Evolutionary conservation across 108 stramenopile genomes (phyloP).

Genomic region (Pseudonitzschia pungens): DNA sequence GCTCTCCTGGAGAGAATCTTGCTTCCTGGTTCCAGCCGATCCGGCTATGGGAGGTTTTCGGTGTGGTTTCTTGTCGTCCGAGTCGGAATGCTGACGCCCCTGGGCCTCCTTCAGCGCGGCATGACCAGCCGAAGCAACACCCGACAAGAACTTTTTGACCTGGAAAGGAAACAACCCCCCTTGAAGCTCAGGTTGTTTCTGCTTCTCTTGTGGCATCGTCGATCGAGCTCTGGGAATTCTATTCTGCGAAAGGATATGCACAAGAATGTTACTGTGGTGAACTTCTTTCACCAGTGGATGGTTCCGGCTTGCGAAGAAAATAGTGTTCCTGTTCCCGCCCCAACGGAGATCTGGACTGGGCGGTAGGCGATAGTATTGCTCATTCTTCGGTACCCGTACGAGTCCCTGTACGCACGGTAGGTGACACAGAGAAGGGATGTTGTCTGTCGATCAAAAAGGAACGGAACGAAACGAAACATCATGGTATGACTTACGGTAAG

Average conservation of each 20-base stretch:
- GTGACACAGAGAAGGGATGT: too few species aligned
- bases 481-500: neutral
- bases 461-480: neutral
- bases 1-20: neutral
- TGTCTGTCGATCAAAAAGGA: neutral
- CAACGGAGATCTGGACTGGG: too few species aligned
- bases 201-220: conserved; percentile 14
- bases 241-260: too few species aligned
- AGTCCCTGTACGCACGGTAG: too few species aligned
- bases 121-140: conserved; percentile 14
- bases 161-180: conserved; percentile 2
- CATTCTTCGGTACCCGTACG: too few species aligned
- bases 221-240: too few species aligned
- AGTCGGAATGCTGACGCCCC: neutral
- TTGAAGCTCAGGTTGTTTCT: conserved; percentile 1
- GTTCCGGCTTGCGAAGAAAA: too few species aligned
- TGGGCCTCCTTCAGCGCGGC: conserved; percentile 9
- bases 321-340: too few species aligned
- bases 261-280: too few species aligned
- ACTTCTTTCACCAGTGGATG: too few species aligned
- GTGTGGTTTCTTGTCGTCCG: neutral
- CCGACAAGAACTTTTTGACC: conserved; percentile 15
- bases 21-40: neutral
- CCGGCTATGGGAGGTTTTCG: neutral
- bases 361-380: too few species aligned